phyloP scores from a whole-genome alignment of 805 yeast species.

The Wickerhamiella kazuoi region DNA sequence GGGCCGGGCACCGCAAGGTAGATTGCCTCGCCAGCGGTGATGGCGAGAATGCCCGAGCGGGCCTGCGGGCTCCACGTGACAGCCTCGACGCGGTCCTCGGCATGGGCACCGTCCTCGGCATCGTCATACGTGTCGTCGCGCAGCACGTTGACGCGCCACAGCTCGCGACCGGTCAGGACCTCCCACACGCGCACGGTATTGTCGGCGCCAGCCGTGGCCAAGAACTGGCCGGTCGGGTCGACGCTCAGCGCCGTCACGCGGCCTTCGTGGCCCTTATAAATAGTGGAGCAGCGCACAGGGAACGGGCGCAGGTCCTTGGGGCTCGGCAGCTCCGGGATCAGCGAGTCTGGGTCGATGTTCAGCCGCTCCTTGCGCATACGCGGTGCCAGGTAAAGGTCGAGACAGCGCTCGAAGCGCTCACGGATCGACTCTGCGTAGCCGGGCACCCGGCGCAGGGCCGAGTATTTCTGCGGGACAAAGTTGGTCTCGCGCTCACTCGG shows the following conservation, averaged over 20 bases:
- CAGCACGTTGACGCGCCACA: constrained; percentile 32
- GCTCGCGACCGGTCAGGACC: constrained; percentile 84
- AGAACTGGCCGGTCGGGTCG: constrained; percentile 82
- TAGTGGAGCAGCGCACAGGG: constrained; percentile 78
- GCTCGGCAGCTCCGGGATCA: constrained; percentile 90
- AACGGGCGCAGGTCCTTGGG: constrained; percentile 94
- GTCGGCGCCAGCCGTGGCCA: constrained; percentile 96
- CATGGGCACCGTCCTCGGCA: constrained; percentile 22
- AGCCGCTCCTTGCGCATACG: constrained; percentile 80
- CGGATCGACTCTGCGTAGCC: constrained; percentile 74
- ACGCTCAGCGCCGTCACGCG: constrained; percentile 66
- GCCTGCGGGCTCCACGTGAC: constrained; percentile 82
- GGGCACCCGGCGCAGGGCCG: constrained; percentile 76
- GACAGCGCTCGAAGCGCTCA: constrained; percentile 84
- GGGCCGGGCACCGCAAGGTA: constrained; percentile 71
- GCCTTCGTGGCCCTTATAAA: constrained; percentile 68
- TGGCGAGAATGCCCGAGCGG: constrained; percentile 61
- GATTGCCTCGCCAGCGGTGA: constrained; percentile 64
- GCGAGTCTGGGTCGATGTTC: constrained; percentile 87
- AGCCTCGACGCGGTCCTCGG: constrained; percentile 25
- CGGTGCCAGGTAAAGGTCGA: constrained; percentile 90
- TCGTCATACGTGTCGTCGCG: constrained; percentile 21
- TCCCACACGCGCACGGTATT: constrained; percentile 97
- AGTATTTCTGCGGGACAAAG: constrained; percentile 66
- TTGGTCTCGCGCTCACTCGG: constrained; percentile 64